A percentile compares a stretch with the other conserved stretches of the same genome.
Evolutionary conservation across 306 rosid species (phyloP).

Genomic region (Cucumis cinereus): DNA sequence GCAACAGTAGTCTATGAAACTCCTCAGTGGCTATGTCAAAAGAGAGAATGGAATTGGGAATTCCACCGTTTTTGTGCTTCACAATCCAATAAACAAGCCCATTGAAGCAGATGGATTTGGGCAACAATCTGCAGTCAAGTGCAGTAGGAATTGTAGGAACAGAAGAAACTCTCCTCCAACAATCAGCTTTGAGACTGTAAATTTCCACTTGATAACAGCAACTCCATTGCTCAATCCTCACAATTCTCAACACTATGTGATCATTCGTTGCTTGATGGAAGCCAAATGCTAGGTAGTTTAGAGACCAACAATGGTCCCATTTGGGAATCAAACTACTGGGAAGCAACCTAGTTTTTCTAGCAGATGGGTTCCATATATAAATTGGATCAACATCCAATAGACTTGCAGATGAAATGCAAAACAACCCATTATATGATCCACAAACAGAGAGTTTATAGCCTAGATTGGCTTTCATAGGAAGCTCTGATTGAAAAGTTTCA

Average conservation of each 20-base stretch:
- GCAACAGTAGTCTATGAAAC: background rate
- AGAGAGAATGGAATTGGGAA: background rate
- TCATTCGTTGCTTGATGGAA: background rate
- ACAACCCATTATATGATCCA: background rate
- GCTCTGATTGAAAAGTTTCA: background rate
- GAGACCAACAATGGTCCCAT: background rate
- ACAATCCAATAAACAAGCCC: background rate
- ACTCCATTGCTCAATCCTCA: background rate
- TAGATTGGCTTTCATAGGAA: background rate
- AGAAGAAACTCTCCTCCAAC: constrained; percentile 2
- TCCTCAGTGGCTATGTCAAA: background rate
- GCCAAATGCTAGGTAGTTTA: background rate
- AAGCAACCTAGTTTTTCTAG: background rate
- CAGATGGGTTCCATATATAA: background rate
- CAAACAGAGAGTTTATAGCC: background rate
- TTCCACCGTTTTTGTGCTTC: constrained; percentile 2
- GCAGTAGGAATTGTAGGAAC: background rate
- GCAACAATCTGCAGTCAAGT: constrained; percentile 5
- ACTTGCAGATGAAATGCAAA: constrained; percentile 5
- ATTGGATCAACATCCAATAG: background rate
- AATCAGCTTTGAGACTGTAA: constrained; percentile 2
- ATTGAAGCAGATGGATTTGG: constrained; percentile 1
- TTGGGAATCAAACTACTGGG: background rate
- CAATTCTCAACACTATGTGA: constrained; percentile 6
- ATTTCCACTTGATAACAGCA: background rate